These are phyloP conservation scores for Paulinella micropora DNA, from an alignment of 78 protist species.

Conservation along the genomic window DNA sequence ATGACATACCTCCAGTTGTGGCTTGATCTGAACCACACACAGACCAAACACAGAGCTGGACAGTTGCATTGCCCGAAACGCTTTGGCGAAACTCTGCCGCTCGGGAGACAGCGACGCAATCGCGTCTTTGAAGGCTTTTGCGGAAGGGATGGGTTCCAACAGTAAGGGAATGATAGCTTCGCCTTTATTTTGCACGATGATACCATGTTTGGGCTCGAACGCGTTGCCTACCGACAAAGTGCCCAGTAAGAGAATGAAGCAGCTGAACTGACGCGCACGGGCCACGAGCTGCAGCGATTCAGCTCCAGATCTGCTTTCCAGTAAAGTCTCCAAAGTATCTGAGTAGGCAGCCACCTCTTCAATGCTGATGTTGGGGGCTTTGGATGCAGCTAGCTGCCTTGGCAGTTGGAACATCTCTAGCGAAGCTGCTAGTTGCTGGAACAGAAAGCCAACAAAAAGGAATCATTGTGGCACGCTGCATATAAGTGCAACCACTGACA, in stretches of 20 bases:
- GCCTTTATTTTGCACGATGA: slow-evolving; percentile 32
- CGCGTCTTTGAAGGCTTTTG: slow-evolving; percentile 24
- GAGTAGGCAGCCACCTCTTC: too few relatives aligned
- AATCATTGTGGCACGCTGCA: too few relatives aligned
- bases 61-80: slow-evolving; percentile 38
- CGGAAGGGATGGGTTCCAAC: not conserved
- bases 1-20: slow-evolving; percentile 43
- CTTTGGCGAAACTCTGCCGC: slow-evolving; percentile 31
- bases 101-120: slow-evolving; percentile 27
- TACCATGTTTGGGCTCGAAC: slow-evolving; percentile 21
- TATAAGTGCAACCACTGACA: too few relatives aligned
- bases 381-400: too few relatives aligned
- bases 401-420: too few relatives aligned
- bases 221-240: not conserved
- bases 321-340: too few relatives aligned
- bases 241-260: slow-evolving; percentile 30
- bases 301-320: too few relatives aligned
- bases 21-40: slow-evolving; percentile 33
- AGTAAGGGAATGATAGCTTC: slow-evolving; percentile 13
- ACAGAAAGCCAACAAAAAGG: too few relatives aligned
- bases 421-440: too few relatives aligned
- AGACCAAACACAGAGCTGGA: slow-evolving; percentile 22
- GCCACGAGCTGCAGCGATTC: too few relatives aligned
- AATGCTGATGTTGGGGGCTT: too few relatives aligned
- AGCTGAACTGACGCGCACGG: slow-evolving; percentile 30